These are phyloP conservation scores for Amphirosellinia nigrospora DNA, from an alignment of 495 filamentous ascomycete genomes.

Conservation along the genomic window DNA sequence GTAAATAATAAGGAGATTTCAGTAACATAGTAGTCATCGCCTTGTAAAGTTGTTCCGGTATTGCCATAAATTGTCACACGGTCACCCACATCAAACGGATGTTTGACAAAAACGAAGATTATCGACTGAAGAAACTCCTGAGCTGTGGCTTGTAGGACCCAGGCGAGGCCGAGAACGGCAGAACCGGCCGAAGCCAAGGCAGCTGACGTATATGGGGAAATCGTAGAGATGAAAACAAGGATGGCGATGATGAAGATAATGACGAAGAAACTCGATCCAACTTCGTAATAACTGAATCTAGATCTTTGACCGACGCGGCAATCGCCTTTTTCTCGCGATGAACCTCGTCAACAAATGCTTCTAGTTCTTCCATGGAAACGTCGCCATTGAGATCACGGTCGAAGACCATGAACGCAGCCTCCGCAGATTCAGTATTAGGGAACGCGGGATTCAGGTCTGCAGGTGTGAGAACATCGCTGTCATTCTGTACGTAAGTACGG, in stretches of 20 bases:
- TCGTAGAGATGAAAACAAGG: slow-evolving; percentile 85
- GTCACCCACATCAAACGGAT: slow-evolving; percentile 97
- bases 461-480: slow-evolving; percentile 73
- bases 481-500: slow-evolving; percentile 80
- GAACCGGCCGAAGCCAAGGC: slow-evolving; percentile 89
- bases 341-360: slow-evolving; percentile 92
- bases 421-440: slow-evolving; percentile 83
- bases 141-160: slow-evolving; percentile 90
- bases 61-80: slow-evolving; percentile 92
- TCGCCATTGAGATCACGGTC: slow-evolving; percentile 98
- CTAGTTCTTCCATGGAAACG: slow-evolving; percentile 94
- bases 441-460: slow-evolving; percentile 84
- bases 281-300: slow-evolving; percentile 94
- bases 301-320: slow-evolving; percentile 89
- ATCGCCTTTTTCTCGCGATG: slow-evolving; percentile 95
- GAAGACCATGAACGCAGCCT: slow-evolving; percentile 90
- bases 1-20: slow-evolving; percentile 95
- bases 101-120: slow-evolving; percentile 97
- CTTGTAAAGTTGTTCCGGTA: slow-evolving; percentile 73
- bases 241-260: slow-evolving; percentile 79
- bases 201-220: slow-evolving; percentile 83
- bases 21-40: slow-evolving; percentile 95
- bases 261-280: slow-evolving; percentile 86
- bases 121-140: slow-evolving; percentile 92
- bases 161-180: slow-evolving; percentile 82